Evolutionary conservation across 805 yeast genomes (phyloP).

Genomic region (Lipomyces sp.): DNA sequence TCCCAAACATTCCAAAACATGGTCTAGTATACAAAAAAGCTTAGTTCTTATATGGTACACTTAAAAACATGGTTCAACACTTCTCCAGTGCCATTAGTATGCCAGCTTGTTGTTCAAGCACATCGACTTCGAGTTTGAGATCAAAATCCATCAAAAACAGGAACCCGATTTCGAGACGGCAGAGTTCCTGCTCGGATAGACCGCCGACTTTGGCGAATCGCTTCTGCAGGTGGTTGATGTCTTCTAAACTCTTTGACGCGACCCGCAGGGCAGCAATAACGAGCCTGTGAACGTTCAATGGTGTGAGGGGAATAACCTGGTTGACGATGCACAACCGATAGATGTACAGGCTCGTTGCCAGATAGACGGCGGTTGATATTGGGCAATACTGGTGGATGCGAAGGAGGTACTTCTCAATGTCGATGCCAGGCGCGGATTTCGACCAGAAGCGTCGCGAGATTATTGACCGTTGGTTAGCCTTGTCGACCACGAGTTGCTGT

Average conservation of each 20-base stretch:
- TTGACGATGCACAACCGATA: constrained; percentile 44
- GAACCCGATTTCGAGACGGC: constrained; percentile 56
- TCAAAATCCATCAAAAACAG: constrained; percentile 57
- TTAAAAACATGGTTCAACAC: background rate
- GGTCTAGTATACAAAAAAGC: background rate
- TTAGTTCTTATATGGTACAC: background rate
- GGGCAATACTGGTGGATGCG: constrained; percentile 50
- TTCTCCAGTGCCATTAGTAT: constrained; percentile 27
- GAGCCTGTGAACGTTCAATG: constrained; percentile 50
- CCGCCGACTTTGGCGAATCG: constrained; percentile 58
- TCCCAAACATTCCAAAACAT: background rate
- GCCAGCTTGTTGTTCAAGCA: constrained; percentile 45
- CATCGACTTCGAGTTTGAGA: constrained; percentile 50
- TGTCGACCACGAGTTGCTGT: constrained; percentile 16
- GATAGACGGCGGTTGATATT: constrained; percentile 47
- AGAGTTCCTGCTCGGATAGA: constrained; percentile 51
- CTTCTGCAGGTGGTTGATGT: constrained; percentile 52
- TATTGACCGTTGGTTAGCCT: constrained; percentile 26
- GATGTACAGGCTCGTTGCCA: constrained; percentile 47
- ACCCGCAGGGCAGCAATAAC: constrained; percentile 53
- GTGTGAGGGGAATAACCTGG: constrained; percentile 45
- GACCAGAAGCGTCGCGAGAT: constrained; percentile 45
- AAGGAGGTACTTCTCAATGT: constrained; percentile 44
- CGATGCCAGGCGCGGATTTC: constrained; percentile 43
- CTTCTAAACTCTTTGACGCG: constrained; percentile 56